Evolutionary conservation across 2,329 filamentous ascomycete species (phyloP).

Genomic region (Fusarium longipes): DNA sequence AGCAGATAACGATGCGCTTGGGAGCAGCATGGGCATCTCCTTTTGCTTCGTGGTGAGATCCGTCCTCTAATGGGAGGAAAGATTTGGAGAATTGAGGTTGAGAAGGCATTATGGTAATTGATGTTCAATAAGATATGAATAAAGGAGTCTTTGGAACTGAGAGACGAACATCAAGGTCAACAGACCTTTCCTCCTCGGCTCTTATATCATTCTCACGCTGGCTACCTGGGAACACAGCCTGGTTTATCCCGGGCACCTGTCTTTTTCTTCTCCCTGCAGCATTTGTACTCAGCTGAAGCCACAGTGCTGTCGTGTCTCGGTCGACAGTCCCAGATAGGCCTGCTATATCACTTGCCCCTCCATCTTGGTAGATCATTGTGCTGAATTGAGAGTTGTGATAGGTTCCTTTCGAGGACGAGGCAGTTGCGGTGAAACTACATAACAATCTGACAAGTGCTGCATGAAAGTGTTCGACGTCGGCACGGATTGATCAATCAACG

Average conservation of each 20-base stretch:
- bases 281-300: slow-evolving; percentile 27
- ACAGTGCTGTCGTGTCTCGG: slow-evolving; percentile 33
- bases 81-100: slow-evolving; percentile 5
- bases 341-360: slow-evolving; percentile 23
- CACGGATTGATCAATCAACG: slow-evolving; percentile 4
- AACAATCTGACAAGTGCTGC: slow-evolving; percentile 7
- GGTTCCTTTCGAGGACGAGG: slow-evolving; percentile 14
- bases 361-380: slow-evolving; percentile 30
- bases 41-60: slow-evolving; percentile 30
- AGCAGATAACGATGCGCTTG: slow-evolving; percentile 50
- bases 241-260: slow-evolving; percentile 5
- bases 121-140: not conserved
- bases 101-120: slow-evolving; percentile 26
- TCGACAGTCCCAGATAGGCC: slow-evolving; percentile 25
- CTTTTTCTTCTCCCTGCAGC: not conserved
- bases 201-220: slow-evolving; percentile 19
- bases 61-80: slow-evolving; percentile 32
- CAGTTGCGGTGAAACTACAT: slow-evolving; percentile 34
- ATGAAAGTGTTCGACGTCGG: slow-evolving; percentile 7
- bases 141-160: not conserved
- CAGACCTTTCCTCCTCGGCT: not conserved
- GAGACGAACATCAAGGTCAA: not conserved
- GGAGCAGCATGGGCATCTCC: slow-evolving; percentile 27
- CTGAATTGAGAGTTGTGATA: slow-evolving; percentile 27
- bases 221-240: not conserved